Conservation (phyloP, 2,329 filamentous ascomycete species). For the Dactylellina haptotyla region DNA sequence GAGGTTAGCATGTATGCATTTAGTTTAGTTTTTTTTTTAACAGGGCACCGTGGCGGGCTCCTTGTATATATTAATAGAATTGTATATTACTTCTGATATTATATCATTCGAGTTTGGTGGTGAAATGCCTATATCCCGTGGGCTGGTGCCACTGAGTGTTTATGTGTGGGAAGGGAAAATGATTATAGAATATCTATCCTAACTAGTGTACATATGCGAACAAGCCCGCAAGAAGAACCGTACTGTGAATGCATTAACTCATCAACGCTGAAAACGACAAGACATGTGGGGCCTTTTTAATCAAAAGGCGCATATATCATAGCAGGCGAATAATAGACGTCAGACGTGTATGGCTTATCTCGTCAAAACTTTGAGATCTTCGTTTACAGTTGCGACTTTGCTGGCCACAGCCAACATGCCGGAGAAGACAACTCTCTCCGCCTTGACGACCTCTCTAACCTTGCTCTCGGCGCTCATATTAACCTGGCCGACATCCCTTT, state of each 20-base stretch:
- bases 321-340: neutral
- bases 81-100: conserved; percentile 1
- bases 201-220: neutral
- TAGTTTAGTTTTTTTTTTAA: neutral
- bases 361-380: conserved; percentile 39
- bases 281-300: too few relatives aligned
- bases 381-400: conserved; percentile 45
- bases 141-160: too few relatives aligned
- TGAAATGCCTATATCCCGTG: too few relatives aligned
- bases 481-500: conserved; percentile 61
- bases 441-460: conserved; percentile 62
- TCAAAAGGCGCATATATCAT: too few relatives aligned
- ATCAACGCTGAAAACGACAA: too few relatives aligned
- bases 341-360: conserved; percentile 8
- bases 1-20: neutral
- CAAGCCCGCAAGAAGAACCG: neutral
- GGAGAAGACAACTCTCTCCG: conserved; percentile 48
- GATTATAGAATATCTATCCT: neutral
- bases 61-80: neutral
- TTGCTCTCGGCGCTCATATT: conserved; percentile 62
- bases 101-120: too few relatives aligned
- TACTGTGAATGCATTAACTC: too few relatives aligned
- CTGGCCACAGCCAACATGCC: conserved; percentile 51
- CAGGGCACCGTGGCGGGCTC: too few relatives aligned
- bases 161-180: too few relatives aligned